Evolutionary conservation across 768 basidiomycete genomes (phyloP), one percentile per base, ranked within the genome.

Genomic region (Rickenella mellea): DNA sequence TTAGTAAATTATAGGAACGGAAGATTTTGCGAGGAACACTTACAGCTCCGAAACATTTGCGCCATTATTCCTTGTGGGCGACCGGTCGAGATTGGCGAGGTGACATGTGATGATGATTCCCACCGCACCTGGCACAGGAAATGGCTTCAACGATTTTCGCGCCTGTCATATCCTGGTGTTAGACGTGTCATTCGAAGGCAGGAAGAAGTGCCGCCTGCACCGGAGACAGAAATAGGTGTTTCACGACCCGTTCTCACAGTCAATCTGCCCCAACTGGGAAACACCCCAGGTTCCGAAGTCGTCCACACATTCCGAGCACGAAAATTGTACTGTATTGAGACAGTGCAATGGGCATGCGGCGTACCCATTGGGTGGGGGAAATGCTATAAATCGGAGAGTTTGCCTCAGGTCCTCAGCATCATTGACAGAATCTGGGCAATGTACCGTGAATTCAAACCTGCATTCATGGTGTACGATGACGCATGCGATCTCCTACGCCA

Each of bases 1-100:
- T 48, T 61, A 8, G 46, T 42, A 1, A 60, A 63, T 39, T 63
- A 56, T 42, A 55, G 55, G 39, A 49, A 57, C 44, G 58, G 58
- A 1, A 50, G 57, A 3, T 62, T 62, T 45, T 62, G 61, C 36
- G 8, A 17, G 5, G 48, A 40, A 8, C 58, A 61, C 43, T 17
- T 45, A 3, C 32, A 49, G 4, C 37, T 56, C 6, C 11, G 39
- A 7, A 12, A 40, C 14, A 41, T 51, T 6, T 59, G 59, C 43
- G 56, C 56, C 9, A 53, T 60, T 6, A 46, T 55, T 28, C 45
- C 47, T 1, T 60, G 59, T 42, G 43, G 48, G 2, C 24, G 41
- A 2, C 42, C 41, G 5, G 41, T 51, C 2, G 42, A 24, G 9
- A 14, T 19, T 6, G 45, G 45, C n/a, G 41, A 41, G 1, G 31